Percentiles rank a stretch among this genome's conserved stretches.
Evolutionary conservation across 345 rosid species (phyloP).

Genomic region (Anastatica hierochuntica): DNA sequence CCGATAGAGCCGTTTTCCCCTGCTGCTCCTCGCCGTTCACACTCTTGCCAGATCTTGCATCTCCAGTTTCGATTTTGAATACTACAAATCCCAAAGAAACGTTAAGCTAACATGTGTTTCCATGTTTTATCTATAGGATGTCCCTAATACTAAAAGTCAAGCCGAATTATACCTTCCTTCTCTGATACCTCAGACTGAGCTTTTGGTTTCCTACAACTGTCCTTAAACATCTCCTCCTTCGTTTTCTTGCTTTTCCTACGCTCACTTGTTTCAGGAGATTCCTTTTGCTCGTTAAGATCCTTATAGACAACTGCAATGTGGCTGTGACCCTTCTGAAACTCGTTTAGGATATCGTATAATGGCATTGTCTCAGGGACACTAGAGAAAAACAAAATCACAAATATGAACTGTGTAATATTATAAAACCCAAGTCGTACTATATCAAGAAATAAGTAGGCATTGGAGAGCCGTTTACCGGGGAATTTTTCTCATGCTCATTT

Average conservation of each 20-base stretch:
- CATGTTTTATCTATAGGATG: neutral
- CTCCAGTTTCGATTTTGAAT: slow-evolving; percentile 30
- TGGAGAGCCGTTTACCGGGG: slow-evolving; percentile 45
- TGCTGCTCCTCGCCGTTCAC: slow-evolving; percentile 37
- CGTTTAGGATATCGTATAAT: slow-evolving; percentile 80
- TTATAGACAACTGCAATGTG: slow-evolving; percentile 88
- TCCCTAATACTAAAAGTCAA: neutral
- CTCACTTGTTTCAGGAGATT: slow-evolving; percentile 26
- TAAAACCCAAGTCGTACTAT: neutral
- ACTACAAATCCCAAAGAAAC: slow-evolving; percentile 5
- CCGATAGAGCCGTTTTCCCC: slow-evolving; percentile 40
- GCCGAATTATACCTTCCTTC: slow-evolving; percentile 36
- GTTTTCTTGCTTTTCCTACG: slow-evolving; percentile 23
- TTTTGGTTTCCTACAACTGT: slow-evolving; percentile 47
- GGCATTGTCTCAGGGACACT: slow-evolving; percentile 89
- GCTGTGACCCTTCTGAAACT: slow-evolving; percentile 96
- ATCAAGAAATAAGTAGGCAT: neutral
- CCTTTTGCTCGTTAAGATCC: slow-evolving; percentile 41
- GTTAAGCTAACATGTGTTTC: neutral
- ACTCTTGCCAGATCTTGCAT: slow-evolving; percentile 27
- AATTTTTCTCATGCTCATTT: slow-evolving; percentile 80
- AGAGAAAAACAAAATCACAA: neutral
- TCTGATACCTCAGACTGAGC: slow-evolving; percentile 28
- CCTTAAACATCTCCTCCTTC: slow-evolving; percentile 33
- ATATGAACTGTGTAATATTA: neutral